phyloP scores from a whole-genome alignment of 2,329 filamentous ascomycete species.

The Fusarium sp. region DNA sequence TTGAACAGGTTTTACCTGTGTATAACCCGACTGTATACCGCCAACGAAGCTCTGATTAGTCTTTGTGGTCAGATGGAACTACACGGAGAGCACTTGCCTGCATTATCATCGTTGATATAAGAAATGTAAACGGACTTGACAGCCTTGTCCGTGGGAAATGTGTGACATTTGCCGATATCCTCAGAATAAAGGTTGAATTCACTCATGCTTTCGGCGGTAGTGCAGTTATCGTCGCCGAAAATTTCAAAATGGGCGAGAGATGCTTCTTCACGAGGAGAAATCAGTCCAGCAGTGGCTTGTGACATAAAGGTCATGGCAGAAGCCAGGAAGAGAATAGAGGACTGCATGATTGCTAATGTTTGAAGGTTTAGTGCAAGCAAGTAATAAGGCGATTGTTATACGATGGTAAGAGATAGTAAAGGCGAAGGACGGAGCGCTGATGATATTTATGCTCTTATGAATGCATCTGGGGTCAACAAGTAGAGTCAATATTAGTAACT shows the following conservation, averaged over 20 bases:
- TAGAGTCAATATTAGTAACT: neutral
- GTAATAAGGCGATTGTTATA: fast-evolving
- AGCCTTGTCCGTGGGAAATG: neutral
- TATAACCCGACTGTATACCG: neutral
- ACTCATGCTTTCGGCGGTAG: neutral
- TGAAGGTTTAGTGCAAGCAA: neutral
- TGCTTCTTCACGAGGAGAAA: neutral
- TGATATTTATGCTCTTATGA: neutral
- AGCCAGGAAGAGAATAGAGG: neutral
- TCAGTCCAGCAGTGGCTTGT: neutral
- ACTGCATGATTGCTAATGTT: neutral
- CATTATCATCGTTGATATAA: neutral
- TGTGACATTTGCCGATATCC: neutral
- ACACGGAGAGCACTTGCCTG: neutral
- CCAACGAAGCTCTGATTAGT: neutral
- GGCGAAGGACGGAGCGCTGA: fast-evolving
- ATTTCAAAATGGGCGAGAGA: neutral
- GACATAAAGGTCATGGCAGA: neutral
- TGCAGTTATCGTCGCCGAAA: neutral
- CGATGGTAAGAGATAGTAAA: neutral
- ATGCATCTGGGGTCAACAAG: neutral
- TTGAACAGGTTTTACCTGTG: neutral
- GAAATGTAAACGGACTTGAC: neutral
- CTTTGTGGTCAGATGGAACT: fast-evolving
- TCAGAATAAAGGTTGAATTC: neutral